Base-by-base conservation (phyloP, 23 red algal genomes). In the Agarophyton chilense region DNA sequence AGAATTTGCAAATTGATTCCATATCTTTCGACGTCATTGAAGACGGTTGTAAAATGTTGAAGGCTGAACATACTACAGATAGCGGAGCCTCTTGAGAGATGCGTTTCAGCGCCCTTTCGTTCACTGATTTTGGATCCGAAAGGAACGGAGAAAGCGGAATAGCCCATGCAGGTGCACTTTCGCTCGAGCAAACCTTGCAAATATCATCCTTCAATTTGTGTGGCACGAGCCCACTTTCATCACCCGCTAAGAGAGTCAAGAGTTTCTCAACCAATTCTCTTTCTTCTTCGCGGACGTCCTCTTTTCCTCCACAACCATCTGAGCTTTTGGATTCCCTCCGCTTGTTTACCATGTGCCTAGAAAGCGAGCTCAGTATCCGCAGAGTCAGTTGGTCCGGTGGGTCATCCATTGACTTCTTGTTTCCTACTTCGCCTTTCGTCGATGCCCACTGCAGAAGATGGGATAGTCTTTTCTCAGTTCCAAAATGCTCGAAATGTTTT, bases 21-120 rank as follows among this genome's bases (percentile, higher is more conserved):
- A 74, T 24, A 4, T 74, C 68, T 46, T 43, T 49, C n/a, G 68
- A 74, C n/a, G 40, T 74, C 68, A 74, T 74, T 18, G 40, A 43
- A 9, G 68, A 47, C 2, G 68, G 68, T 29, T 74, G 38, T 26
- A 74, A 47, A 25, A 43, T 47, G 24, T 74, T 46, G 13, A 74
- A 25, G 24, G 68, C 41, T 12, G 40, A 18, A 47, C 68, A 74
- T 32, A 47, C 3, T 29, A 17, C 68, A n/a, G 21, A 1, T 49
- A 74, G 25, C 14, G 19, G 4, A 18, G 9, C 40, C 26, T 43
- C 40, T 29, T 74, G 11, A 12, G 38, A 28, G 13, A 74, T 47
- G 43, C 0, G 39, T 26, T 39, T 2, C 38, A 74, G 68, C 6
- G 68, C 68, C 2, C 5, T 74, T 8, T 34, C 21, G n/a, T 43